Evolutionary conservation across 352 stramenopile species (phyloP).

Genomic region (Globisporangium lucens): DNA sequence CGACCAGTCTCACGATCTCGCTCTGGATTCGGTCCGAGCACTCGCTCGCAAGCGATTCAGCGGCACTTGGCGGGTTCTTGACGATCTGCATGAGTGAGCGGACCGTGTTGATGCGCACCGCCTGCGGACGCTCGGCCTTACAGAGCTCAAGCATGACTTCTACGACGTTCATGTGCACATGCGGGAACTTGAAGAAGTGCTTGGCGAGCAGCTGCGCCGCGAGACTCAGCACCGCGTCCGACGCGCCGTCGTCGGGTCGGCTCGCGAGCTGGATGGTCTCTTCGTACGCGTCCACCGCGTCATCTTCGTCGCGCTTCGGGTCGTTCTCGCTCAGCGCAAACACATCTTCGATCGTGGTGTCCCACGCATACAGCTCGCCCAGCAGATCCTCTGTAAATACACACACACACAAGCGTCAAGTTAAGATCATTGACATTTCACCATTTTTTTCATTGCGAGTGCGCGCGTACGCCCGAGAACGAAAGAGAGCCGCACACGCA

Average conservation of each 20-base stretch:
- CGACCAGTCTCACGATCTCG: constrained; percentile 32
- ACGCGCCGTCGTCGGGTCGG: constrained; percentile 20
- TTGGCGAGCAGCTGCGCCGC: constrained; percentile 71
- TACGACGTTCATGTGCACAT: constrained; percentile 75
- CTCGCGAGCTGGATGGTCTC: constrained; percentile 60
- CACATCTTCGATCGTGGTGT: constrained; percentile 64
- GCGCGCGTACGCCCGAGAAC: too few species aligned
- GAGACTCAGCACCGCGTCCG: constrained; percentile 58
- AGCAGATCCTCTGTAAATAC: constrained; percentile 40
- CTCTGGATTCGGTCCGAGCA: constrained; percentile 47
- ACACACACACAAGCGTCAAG: too few species aligned
- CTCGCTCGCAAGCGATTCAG: constrained; percentile 19
- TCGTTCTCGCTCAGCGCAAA: constrained; percentile 38
- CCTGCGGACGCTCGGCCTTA: constrained; percentile 32
- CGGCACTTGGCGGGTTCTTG: constrained; percentile 32
- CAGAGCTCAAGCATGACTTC: constrained; percentile 57
- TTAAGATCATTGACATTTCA: too few species aligned
- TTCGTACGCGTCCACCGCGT: constrained; percentile 69
- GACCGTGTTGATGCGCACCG: constrained; percentile 75
- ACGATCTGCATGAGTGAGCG: constrained; percentile 66
- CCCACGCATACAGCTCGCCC: constrained; percentile 64
- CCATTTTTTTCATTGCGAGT: too few species aligned
- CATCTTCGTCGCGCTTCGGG: constrained; percentile 64
- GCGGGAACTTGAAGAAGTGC: constrained; percentile 75
- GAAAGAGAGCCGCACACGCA: background rate